Evolutionary conservation across 106 monocot species (phyloP).

Genomic region (Acorus gramineus): DNA sequence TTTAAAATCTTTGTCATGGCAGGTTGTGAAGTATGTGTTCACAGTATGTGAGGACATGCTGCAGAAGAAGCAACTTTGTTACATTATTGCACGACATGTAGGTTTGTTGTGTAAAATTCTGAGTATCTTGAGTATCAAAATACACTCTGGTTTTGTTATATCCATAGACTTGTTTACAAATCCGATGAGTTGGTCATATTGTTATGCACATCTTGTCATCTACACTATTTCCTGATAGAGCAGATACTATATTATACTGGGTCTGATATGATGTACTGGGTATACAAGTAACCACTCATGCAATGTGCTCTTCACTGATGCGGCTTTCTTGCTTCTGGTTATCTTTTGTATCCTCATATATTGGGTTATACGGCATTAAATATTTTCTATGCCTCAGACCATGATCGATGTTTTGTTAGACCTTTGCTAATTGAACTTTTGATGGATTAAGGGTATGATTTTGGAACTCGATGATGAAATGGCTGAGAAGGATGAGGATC

Average conservation of each 20-base stretch:
- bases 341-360: too few relatives aligned
- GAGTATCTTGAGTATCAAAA: background rate
- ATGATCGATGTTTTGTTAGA: background rate
- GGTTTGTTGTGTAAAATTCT: constrained; percentile 14
- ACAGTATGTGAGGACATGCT: constrained; percentile 55
- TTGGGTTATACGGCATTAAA: too few relatives aligned
- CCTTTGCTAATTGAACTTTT: background rate
- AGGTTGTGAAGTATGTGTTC: constrained; percentile 87
- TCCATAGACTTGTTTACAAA: background rate
- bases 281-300: too few relatives aligned
- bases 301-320: too few relatives aligned
- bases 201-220: too few relatives aligned
- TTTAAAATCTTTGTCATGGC: constrained; percentile 8
- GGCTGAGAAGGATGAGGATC: constrained; percentile 64
- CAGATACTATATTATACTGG: too few relatives aligned
- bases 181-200: background rate
- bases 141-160: background rate
- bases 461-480: constrained; percentile 74
- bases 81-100: constrained; percentile 92
- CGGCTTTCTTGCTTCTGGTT: too few relatives aligned
- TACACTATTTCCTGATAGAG: too few relatives aligned
- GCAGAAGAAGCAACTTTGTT: constrained; percentile 93
- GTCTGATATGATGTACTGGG: too few relatives aligned
- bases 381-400: too few relatives aligned
- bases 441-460: constrained; percentile 46